A percentile compares a stretch with the other conserved stretches of the same genome.
phyloP scores from a whole-genome alignment of 2,329 filamentous ascomycete genomes.

The Curvularia hawaiiensis region DNA sequence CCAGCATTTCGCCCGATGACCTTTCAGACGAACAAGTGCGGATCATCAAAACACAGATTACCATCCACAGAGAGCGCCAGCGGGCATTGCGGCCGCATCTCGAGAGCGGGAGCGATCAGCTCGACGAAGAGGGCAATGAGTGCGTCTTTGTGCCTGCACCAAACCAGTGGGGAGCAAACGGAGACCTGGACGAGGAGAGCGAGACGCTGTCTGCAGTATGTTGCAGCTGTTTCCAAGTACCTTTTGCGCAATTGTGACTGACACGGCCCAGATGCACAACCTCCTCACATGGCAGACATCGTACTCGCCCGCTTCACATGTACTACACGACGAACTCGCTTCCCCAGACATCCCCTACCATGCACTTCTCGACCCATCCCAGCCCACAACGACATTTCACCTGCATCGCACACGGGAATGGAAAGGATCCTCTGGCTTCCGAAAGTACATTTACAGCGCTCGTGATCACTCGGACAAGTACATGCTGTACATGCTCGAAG shows the following conservation, averaged over 20 bases:
- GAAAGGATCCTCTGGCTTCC: slow-evolving; percentile 40
- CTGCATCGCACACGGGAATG: slow-evolving; percentile 47
- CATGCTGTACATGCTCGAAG: slow-evolving; percentile 44
- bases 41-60: slow-evolving; percentile 44
- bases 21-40: slow-evolving; percentile 44
- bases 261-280: slow-evolving; percentile 39
- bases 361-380: slow-evolving; percentile 40
- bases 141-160: slow-evolving; percentile 45
- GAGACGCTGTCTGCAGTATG: slow-evolving; percentile 44
- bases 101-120: slow-evolving; percentile 44
- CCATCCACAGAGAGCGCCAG: slow-evolving; percentile 44
- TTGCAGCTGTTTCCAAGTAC: background rate
- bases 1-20: slow-evolving; percentile 44
- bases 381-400: slow-evolving; percentile 42
- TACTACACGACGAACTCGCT: slow-evolving; percentile 40
- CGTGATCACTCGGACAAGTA: slow-evolving; percentile 46
- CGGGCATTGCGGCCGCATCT: slow-evolving; percentile 42
- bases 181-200: slow-evolving; percentile 46
- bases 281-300: slow-evolving; percentile 45
- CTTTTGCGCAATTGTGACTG: slow-evolving; percentile 2
- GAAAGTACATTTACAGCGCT: slow-evolving; percentile 45
- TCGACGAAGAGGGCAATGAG: slow-evolving; percentile 45
- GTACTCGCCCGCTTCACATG: slow-evolving; percentile 42
- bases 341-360: slow-evolving; percentile 43
- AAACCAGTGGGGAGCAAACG: slow-evolving; percentile 47